Base-by-base conservation (phyloP, 306 rosid genomes). In the Cucurbita ficifolia region DNA sequence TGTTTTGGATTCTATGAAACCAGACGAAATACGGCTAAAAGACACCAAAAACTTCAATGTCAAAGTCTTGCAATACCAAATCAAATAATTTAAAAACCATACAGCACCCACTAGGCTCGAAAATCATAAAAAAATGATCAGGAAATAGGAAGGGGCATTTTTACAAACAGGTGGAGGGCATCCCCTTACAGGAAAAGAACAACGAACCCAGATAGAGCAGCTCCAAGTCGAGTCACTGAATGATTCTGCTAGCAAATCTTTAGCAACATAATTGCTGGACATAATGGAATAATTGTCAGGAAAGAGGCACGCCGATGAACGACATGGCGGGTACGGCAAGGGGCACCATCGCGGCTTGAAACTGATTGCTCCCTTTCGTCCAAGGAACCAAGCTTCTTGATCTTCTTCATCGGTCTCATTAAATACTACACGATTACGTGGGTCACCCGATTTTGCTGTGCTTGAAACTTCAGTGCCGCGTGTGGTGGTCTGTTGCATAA, bases 311-410 rank as follows among this genome's bases (percentile, higher is more conserved):
- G 11, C 10, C 72, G 52, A 18, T 43, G 35, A 42, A 65, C 36
- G 48, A 65, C 72, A 65, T 65, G 72, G 53, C 33, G 53, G 36
- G 43, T 65, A 65, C 72, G 72, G 52, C 72, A 65, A 29, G 72
- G 36, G 52, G 36, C 53, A 65, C 3, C 10, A 65, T 18, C 38
- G 24, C 52, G 7, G 7, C 52, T 18, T 40, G 36, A 65, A 65
- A 42, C 19, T 40, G 71, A 43, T 42, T 64, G 71, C 52, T 42
- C 50, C 71, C 71, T 64, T 64, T 64, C 17, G n/a, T 42, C 71
- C 29, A 64, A 42, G 36, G 52, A 64, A 40, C 50, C 50, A 64
- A 10, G 9, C 71, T 43, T 40, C 56, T 52, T 61, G 22, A 21
- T 50, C 67, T 59, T 5, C 16, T 40, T 39, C 51, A 40, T 63